Percentiles rank a stretch among this genome's conserved stretches.
These are phyloP conservation scores for Monilinia fructicola DNA, from an alignment of 2,329 filamentous ascomycete genomes.

Conservation along the genomic window DNA sequence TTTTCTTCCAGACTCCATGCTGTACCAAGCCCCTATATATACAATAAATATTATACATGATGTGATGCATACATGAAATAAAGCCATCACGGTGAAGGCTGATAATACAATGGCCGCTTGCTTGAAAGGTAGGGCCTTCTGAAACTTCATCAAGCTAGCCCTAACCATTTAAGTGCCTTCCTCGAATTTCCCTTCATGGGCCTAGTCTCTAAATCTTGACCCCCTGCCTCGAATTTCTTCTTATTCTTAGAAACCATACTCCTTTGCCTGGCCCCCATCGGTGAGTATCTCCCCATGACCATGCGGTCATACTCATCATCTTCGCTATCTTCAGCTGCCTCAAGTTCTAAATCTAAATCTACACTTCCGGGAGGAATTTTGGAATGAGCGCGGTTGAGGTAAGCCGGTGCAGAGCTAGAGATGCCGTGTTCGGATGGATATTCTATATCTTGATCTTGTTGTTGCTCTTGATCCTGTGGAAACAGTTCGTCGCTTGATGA, in stretches of 20 bases:
- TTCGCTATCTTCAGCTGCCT: slow-evolving; percentile 38
- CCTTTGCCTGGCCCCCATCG: slow-evolving; percentile 26
- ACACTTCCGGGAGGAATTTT: too few relatives aligned
- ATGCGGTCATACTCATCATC: slow-evolving; percentile 41
- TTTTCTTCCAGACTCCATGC: background rate
- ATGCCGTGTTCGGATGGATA: background rate
- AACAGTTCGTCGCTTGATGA: background rate
- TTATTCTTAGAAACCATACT: background rate
- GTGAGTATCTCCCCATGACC: slow-evolving; percentile 35
- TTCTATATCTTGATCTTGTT: background rate
- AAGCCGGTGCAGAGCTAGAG: background rate
- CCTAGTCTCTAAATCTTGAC: slow-evolving; percentile 21
- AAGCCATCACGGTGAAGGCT: background rate
- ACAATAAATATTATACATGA: background rate
- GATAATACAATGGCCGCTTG: background rate
- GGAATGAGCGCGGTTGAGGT: background rate
- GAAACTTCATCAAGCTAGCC: slow-evolving; percentile 34
- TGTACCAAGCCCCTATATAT: background rate
- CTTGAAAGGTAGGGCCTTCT: background rate
- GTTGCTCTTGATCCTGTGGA: background rate
- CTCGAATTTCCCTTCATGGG: slow-evolving; percentile 33
- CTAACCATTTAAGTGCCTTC: slow-evolving; percentile 45
- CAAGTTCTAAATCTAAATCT: background rate
- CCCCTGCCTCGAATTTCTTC: background rate
- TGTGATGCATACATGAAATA: background rate